Percentiles rank a stretch among this genome's conserved stretches.
These are phyloP conservation scores for Fragaria ananassa DNA, from an alignment of 306 rosid species.

Conservation along the genomic window DNA sequence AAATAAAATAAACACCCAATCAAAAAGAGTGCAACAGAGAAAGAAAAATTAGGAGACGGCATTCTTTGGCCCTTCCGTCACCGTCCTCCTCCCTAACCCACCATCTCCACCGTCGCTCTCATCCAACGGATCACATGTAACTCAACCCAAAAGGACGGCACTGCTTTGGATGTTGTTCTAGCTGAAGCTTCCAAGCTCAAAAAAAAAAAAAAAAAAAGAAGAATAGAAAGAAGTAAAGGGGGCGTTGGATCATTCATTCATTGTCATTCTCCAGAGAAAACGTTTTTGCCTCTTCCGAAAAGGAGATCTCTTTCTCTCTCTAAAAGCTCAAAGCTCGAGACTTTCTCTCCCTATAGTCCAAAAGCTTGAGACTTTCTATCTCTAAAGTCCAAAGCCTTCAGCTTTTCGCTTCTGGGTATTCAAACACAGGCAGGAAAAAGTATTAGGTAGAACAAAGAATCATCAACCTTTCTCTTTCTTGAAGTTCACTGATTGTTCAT, in stretches of 20 bases:
- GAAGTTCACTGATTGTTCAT: background rate
- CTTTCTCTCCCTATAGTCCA: conserved; percentile 19
- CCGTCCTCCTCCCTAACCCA: conserved; percentile 34
- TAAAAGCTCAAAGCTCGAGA: background rate
- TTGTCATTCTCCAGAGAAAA: background rate
- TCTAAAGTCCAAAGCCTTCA: conserved; percentile 1
- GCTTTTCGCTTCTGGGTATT: conserved; percentile 21
- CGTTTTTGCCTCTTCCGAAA: conserved; percentile 29
- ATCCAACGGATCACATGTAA: conserved; percentile 39
- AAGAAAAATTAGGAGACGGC: conserved; percentile 17
- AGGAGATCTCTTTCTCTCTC: conserved; percentile 17
- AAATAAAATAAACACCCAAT: background rate
- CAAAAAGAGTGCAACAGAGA: background rate
- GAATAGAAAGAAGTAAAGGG: background rate
- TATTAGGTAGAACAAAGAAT: conserved; percentile 37
- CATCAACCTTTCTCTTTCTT: background rate
- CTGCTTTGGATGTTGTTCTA: conserved; percentile 27
- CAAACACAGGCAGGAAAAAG: conserved; percentile 24
- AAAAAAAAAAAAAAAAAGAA: background rate
- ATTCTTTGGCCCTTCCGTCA: conserved; percentile 36
- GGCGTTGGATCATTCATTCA: conserved; percentile 43
- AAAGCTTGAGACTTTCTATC: conserved; percentile 12
- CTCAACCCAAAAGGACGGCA: conserved; percentile 49
- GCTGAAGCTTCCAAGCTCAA: conserved; percentile 15
- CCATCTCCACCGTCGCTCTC: conserved; percentile 11